Evolutionary conservation across 192 early-diverging fungal species (phyloP).

Genomic region (Glomus cerebriforme): DNA sequence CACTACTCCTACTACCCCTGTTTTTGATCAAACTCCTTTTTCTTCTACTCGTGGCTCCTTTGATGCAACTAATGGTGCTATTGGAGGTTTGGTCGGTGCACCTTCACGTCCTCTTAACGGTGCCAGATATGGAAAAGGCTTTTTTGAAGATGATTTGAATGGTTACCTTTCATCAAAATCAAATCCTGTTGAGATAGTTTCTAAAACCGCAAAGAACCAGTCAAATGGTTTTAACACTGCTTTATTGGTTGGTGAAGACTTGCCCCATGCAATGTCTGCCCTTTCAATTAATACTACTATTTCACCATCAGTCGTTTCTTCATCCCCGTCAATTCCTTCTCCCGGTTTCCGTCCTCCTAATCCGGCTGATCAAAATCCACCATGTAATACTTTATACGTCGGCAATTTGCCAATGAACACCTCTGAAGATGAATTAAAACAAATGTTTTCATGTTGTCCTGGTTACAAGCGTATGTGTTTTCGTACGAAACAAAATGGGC

Average conservation of each 20-base stretch:
- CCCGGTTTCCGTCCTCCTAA: slow-evolving; percentile 61
- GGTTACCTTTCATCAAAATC: slow-evolving; percentile 49
- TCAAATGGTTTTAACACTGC: slow-evolving; percentile 50
- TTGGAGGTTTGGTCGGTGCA: slow-evolving; percentile 40
- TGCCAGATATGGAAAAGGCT: slow-evolving; percentile 40
- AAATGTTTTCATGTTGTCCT: slow-evolving; percentile 74
- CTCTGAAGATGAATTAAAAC: slow-evolving; percentile 85
- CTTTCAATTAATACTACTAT: slow-evolving; percentile 51
- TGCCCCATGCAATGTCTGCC: slow-evolving; percentile 42
- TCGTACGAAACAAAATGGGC: slow-evolving; percentile 86
- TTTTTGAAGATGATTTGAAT: slow-evolving; percentile 41
- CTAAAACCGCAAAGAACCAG: slow-evolving; percentile 24
- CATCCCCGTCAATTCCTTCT: slow-evolving; percentile 42
- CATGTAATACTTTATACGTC: slow-evolving; percentile 99
- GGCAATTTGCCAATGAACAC: slow-evolving; percentile 92
- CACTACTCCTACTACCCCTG: slow-evolving; percentile 44
- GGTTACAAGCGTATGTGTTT: slow-evolving; percentile 93
- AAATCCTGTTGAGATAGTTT: slow-evolving; percentile 41
- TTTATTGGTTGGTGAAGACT: slow-evolving; percentile 48
- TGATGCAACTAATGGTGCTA: slow-evolving; percentile 39
- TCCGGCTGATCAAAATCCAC: slow-evolving; percentile 91
- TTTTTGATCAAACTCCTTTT: slow-evolving; percentile 46
- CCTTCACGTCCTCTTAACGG: slow-evolving; percentile 14
- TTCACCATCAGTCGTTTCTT: slow-evolving; percentile 33
- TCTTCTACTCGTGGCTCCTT: slow-evolving; percentile 38